phyloP scores from a whole-genome alignment of 2,329 filamentous ascomycete species.

The Monilinia fructicola region DNA sequence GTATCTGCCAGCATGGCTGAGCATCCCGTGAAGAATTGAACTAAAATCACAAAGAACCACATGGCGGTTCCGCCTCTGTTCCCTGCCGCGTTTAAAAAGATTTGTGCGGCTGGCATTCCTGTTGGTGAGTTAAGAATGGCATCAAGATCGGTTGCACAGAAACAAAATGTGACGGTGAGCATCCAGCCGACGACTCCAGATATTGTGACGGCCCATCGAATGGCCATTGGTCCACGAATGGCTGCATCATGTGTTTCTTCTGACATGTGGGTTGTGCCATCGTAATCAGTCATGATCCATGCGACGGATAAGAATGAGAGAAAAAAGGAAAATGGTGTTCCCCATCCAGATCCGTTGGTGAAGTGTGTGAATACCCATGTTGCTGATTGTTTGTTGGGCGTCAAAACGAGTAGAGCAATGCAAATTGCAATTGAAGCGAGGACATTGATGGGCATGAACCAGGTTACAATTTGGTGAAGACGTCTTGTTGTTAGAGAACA shows the following conservation, averaged over 20 bases:
- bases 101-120: constrained; percentile 59
- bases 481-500: constrained; percentile 61
- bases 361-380: constrained; percentile 62
- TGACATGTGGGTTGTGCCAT: constrained; percentile 66
- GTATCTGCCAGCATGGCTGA: constrained; percentile 64
- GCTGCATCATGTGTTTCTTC: constrained; percentile 66
- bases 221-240: constrained; percentile 58
- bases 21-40: constrained; percentile 63
- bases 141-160: constrained; percentile 60
- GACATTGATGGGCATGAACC: constrained; percentile 66
- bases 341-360: constrained; percentile 62
- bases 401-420: constrained; percentile 56
- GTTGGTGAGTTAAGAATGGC: constrained; percentile 56
- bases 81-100: constrained; percentile 60
- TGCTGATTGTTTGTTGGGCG: constrained; percentile 57
- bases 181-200: constrained; percentile 62
- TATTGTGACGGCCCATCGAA: constrained; percentile 57
- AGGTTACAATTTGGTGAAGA: constrained; percentile 59
- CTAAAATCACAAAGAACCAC: constrained; percentile 62
- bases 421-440: constrained; percentile 60
- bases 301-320: constrained; percentile 56
- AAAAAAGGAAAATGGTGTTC: constrained; percentile 59
- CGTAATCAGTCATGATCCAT: constrained; percentile 69
- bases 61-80: constrained; percentile 56
- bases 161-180: constrained; percentile 62